Percentiles rank a stretch among this genome's conserved stretches.
Evolutionary conservation across 441 rosid species (phyloP).

Genomic region (Erodium moschatum): DNA sequence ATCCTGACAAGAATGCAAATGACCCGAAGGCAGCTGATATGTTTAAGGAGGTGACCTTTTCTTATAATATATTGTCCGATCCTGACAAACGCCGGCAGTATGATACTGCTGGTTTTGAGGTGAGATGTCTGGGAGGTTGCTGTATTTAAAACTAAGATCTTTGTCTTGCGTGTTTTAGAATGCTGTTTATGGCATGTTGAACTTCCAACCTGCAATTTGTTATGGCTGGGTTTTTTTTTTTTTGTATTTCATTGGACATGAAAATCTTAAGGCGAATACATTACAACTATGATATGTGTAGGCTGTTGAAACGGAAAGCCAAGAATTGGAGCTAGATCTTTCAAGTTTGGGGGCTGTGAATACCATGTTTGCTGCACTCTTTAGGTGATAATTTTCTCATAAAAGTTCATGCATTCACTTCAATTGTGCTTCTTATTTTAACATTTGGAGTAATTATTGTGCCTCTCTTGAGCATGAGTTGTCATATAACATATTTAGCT

Average conservation of each 20-base stretch:
- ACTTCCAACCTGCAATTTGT: neutral
- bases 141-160: neutral
- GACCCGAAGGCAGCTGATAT: conserved; percentile 81
- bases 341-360: conserved; percentile 92
- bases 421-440: neutral
- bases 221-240: neutral
- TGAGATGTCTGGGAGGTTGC: conserved; percentile 24
- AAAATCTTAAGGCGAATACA: conserved; percentile 10
- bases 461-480: neutral
- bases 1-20: conserved; percentile 31
- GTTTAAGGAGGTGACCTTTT: conserved; percentile 90
- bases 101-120: conserved; percentile 95
- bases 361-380: conserved; percentile 93
- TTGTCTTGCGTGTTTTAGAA: conserved; percentile 8
- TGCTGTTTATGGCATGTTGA: neutral
- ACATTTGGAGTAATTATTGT: neutral
- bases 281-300: conserved; percentile 28
- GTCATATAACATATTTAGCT: conserved; percentile 11
- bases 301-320: conserved; percentile 88
- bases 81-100: conserved; percentile 73
- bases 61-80: conserved; percentile 80
- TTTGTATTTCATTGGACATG: conserved; percentile 4
- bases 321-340: conserved; percentile 91
- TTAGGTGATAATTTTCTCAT: conserved; percentile 40
- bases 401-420: neutral